These are phyloP conservation scores for Penicillium argentinense DNA, from an alignment of 495 filamentous ascomycete genomes.

Conservation along the genomic window DNA sequence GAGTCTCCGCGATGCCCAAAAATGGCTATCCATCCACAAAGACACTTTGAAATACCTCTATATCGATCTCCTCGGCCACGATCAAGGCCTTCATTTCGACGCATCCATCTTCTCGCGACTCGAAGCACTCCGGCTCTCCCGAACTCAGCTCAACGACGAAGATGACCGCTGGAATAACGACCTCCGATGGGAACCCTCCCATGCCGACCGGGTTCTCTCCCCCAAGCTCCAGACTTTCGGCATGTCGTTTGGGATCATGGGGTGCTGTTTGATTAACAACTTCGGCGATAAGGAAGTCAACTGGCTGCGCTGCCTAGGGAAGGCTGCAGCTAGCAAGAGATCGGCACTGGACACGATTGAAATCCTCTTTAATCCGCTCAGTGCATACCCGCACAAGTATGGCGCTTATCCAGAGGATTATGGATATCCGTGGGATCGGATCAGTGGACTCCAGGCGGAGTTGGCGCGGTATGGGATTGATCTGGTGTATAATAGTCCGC, in stretches of 20 bases:
- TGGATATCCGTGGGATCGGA: conserved; percentile 12
- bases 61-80: conserved; percentile 4
- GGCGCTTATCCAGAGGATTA: conserved; percentile 7
- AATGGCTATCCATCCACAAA: conserved; percentile 8
- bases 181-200: conserved; percentile 4
- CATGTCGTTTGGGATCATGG: conserved; percentile 7
- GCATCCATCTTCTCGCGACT: conserved; percentile 4
- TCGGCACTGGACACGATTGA: conserved; percentile 1
- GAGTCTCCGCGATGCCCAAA: conserved; percentile 2
- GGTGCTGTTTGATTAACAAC: conserved; percentile 12
- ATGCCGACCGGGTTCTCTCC: conserved; percentile 2
- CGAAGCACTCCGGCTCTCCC: conserved; percentile 4
- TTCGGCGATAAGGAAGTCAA: conserved; percentile 7
- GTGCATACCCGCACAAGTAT: conserved; percentile 5
- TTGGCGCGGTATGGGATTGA: conserved; percentile 1
- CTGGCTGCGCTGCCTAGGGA: conserved; percentile 4
- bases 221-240: conserved; percentile 7
- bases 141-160: conserved; percentile 7
- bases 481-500: conserved; percentile 1
- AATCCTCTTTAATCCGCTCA: conserved; percentile 3
- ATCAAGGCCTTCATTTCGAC: conserved; percentile 4
- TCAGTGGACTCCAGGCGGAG: not conserved
- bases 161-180: not conserved
- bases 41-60: conserved; percentile 5
- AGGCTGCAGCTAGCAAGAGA: not conserved